Conservation (phyloP, 2,329 filamentous ascomycete genomes). For the Mariannaea sp. region DNA sequence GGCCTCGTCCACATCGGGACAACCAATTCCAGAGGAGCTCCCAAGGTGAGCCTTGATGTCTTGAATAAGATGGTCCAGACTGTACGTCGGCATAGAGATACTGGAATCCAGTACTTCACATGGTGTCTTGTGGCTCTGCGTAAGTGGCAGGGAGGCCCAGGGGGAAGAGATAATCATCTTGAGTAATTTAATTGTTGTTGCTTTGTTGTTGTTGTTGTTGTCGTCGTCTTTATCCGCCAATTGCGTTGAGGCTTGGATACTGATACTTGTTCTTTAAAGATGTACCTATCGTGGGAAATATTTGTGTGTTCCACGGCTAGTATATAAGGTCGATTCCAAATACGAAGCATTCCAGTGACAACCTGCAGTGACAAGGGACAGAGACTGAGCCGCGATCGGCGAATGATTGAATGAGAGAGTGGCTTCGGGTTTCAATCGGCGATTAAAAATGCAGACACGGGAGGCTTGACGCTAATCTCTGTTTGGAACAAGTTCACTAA, state of each 20-base stretch:
- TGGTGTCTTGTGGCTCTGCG: neutral
- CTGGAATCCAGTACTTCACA: neutral
- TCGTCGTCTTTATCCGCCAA: too few relatives aligned
- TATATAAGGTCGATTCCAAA: too few relatives aligned
- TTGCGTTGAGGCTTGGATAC: neutral
- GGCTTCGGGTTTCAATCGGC: too few relatives aligned
- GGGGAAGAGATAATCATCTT: slow-evolving; percentile 11
- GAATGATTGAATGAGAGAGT: too few relatives aligned
- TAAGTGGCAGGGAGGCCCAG: slow-evolving; percentile 2
- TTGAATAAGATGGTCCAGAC: neutral
- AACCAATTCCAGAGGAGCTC: slow-evolving; percentile 7
- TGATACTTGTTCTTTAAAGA: neutral
- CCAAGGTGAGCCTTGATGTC: slow-evolving; percentile 13
- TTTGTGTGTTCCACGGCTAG: neutral
- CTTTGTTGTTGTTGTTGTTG: too few relatives aligned
- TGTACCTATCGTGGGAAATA: neutral
- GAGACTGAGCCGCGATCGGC: too few relatives aligned
- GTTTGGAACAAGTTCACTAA: too few relatives aligned
- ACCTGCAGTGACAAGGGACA: too few relatives aligned
- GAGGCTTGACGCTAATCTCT: too few relatives aligned
- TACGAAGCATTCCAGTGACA: too few relatives aligned
- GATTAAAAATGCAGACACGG: too few relatives aligned
- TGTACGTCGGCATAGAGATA: neutral
- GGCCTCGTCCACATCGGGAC: slow-evolving; percentile 1
- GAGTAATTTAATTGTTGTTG: neutral